Evolutionary conservation across 2,329 filamentous ascomycete species (phyloP).

Genomic region (Hypoxylon sp.): DNA sequence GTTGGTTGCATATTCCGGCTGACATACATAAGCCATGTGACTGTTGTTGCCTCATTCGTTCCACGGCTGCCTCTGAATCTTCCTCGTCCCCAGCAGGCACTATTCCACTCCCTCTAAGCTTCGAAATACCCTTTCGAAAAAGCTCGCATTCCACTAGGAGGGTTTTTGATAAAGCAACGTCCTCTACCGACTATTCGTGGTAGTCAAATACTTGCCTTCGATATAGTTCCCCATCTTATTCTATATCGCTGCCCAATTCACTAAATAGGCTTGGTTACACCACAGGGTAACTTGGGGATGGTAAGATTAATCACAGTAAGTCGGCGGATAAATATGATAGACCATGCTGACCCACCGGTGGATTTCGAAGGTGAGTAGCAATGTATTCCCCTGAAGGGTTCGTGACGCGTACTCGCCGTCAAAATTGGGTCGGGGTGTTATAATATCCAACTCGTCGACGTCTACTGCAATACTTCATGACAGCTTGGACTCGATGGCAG

Average conservation of each 20-base stretch:
- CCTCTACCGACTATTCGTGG: not conserved
- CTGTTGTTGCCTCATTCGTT: not conserved
- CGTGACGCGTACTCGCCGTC: not conserved
- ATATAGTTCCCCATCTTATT: not conserved
- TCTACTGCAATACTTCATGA: not conserved
- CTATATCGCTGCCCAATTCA: not conserved
- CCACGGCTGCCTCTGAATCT: not conserved
- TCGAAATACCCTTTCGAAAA: not conserved
- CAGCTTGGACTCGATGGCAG: not conserved
- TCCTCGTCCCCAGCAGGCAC: not conserved
- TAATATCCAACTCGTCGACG: not conserved
- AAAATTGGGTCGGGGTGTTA: not conserved
- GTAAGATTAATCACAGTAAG: not conserved
- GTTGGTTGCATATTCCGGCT: not conserved
- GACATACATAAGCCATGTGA: not conserved
- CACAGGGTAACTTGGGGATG: not conserved
- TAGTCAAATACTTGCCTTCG: not conserved
- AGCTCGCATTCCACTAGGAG: not conserved
- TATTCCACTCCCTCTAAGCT: not conserved
- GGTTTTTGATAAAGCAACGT: not conserved
- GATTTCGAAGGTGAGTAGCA: too few relatives aligned
- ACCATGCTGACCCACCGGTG: too few relatives aligned
- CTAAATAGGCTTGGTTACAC: not conserved
- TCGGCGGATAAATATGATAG: not conserved
- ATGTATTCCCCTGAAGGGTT: not conserved